Percentiles rank a stretch among this genome's conserved stretches.
Evolutionary conservation across 176 grass and related monocot genomes (phyloP).

Genomic region (Urochloa ruziziensis): DNA sequence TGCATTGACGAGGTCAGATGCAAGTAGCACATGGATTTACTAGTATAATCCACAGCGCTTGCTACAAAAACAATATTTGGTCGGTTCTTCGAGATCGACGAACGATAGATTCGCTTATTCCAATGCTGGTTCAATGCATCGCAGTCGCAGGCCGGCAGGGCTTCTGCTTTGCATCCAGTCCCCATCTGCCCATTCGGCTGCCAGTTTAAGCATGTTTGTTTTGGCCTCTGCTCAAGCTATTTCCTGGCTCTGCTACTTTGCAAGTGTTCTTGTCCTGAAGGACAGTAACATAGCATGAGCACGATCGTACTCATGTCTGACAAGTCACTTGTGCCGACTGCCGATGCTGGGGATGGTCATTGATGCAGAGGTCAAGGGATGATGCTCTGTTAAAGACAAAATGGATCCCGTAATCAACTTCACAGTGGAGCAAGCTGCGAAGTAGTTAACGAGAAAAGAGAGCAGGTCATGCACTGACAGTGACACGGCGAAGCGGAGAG

Average conservation of each 20-base stretch:
- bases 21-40: not conserved
- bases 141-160: not conserved
- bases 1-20: constrained; percentile 22
- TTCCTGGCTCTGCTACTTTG: not conserved
- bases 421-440: not conserved
- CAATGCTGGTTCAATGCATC: constrained; percentile 26
- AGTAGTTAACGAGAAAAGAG: not conserved
- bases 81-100: constrained; percentile 44
- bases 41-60: not conserved
- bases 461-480: not conserved
- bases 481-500: not conserved
- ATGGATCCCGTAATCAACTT: not conserved
- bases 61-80: constrained; percentile 7
- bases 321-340: not conserved
- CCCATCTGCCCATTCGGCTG: not conserved
- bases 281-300: not conserved
- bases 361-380: not conserved
- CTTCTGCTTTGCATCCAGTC: not conserved
- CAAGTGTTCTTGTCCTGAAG: not conserved
- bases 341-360: not conserved
- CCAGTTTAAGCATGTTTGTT: not conserved
- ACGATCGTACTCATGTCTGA: not conserved
- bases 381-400: not conserved
- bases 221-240: not conserved
- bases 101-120: constrained; percentile 19